Evolutionary conservation across 2,329 filamentous ascomycete genomes (phyloP), one percentile per base, ranked within the genome.

Genomic region (Epichloe brachyelytri): DNA sequence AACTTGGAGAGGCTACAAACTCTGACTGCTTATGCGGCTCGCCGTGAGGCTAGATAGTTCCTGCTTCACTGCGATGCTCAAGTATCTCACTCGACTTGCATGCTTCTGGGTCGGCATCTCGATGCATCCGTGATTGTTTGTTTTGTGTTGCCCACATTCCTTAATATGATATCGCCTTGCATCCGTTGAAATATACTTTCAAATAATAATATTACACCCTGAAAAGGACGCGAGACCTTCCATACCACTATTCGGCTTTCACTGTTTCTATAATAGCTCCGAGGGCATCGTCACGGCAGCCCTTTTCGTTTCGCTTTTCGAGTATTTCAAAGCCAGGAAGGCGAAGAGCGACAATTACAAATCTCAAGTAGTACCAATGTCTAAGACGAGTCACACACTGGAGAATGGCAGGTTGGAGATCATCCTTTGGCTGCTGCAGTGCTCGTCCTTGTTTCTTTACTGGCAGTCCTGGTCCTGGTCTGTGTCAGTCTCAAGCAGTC

Each of bases 361-460:
- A 26, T 6, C 3, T 8, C 39, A 26, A 17, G 8, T 8, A 33
- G 38, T 37, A n/a, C 41, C 22, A 43, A 64, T 65, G 63, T 36
- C 60, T 45, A 50, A 62, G 46, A 34, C 48, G 43, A 51, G 53
- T 22, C 58, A 53, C 33, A 57, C 59, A 36, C 40, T 62, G 41
- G 61, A 65, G n/a, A 54, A 60, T 36, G 61, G 55, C 50, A 59
- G 60, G 43, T 51, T 65, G 37, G 65, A 69, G 55, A 66, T 69
- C 43, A 48, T 63, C 38, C 54, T 68, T 55, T 70, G 26, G 64
- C 67, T 12, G 51, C 60, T 14, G 61, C 59, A 12, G 60, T 65
- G 43, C 54, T 70, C 37, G 41, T 64, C 15, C 59, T 69, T 26
- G 65, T 68, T 15, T 57, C 56, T 15, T 53, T 65, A 6, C 57